Evolutionary conservation across 352 stramenopile genomes (phyloP).

Genomic region (Phytophthora litchii): DNA sequence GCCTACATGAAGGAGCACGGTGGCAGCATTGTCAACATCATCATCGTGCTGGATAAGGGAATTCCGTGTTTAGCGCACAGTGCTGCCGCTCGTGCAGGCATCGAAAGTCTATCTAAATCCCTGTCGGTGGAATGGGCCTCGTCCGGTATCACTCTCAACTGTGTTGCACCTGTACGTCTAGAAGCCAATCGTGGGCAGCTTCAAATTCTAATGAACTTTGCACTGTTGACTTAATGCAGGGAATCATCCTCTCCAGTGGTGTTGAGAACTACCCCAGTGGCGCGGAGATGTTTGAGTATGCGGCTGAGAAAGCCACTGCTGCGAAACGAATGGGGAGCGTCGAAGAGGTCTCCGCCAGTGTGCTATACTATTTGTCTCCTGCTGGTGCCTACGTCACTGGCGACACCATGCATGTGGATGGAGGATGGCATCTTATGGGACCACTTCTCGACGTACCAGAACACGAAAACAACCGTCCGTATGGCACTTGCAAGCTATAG

Average conservation of each 20-base stretch:
- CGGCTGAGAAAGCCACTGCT: slow-evolving; percentile 68
- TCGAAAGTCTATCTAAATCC: slow-evolving; percentile 94
- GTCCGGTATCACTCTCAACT: slow-evolving; percentile 91
- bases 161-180: slow-evolving; percentile 77
- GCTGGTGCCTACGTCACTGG: slow-evolving; percentile 91
- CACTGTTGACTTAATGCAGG: not conserved
- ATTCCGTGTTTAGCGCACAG: slow-evolving; percentile 90
- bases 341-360: slow-evolving; percentile 89
- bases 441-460: slow-evolving; percentile 79
- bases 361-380: slow-evolving; percentile 91
- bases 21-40: slow-evolving; percentile 95
- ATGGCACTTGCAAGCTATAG: slow-evolving; percentile 77
- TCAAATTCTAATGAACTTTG: no score
- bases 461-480: slow-evolving; percentile 79
- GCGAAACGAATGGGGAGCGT: slow-evolving; percentile 89
- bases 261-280: slow-evolving; percentile 89
- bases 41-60: slow-evolving; percentile 93
- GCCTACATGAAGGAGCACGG: slow-evolving; percentile 93
- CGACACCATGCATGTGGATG: slow-evolving; percentile 89
- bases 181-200: no score
- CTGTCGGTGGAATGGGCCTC: slow-evolving; percentile 93
- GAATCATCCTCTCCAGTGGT: slow-evolving; percentile 57
- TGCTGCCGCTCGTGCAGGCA: slow-evolving; percentile 82
- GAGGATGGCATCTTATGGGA: slow-evolving; percentile 70
- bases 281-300: slow-evolving; percentile 79